Percentiles rank a stretch among this genome's conserved stretches.
phyloP scores from a whole-genome alignment of 2,329 filamentous ascomycete genomes.

The Colletotrichum liriopes region DNA sequence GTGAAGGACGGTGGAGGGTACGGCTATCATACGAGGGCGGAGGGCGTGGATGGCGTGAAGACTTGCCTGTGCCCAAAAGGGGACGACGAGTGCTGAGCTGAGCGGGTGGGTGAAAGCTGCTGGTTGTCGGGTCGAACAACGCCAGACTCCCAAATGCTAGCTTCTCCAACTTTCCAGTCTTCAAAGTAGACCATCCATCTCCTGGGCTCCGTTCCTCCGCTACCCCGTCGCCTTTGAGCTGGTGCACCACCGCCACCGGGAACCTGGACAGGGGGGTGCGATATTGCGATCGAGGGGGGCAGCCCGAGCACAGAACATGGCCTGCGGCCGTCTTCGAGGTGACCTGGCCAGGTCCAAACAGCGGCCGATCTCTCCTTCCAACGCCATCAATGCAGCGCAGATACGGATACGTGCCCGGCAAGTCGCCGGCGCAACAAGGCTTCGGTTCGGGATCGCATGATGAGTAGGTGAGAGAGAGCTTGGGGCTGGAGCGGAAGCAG shows the following conservation, averaged over 20 bases:
- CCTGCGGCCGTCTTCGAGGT: neutral
- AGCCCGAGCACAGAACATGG: neutral
- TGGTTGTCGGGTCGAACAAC: neutral
- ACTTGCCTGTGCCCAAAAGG: conserved; percentile 9
- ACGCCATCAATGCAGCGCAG: conserved; percentile 7
- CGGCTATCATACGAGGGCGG: neutral
- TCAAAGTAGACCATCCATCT: too few relatives aligned
- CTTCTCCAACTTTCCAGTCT: conserved; percentile 1
- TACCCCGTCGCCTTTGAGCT: neutral
- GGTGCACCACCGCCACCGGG: conserved; percentile 4
- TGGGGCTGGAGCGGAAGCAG: neutral
- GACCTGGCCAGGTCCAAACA: neutral
- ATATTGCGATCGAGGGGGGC: neutral
- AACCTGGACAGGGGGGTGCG: conserved; percentile 5
- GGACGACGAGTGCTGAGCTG: neutral
- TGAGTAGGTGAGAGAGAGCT: neutral
- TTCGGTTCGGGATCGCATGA: neutral
- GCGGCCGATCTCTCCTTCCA: neutral
- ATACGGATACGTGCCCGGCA: neutral
- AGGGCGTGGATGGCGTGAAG: neutral
- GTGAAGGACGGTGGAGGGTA: neutral
- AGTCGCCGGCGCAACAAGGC: neutral
- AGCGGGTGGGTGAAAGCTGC: neutral
- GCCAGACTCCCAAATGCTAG: neutral
- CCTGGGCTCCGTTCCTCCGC: neutral